phyloP scores from a whole-genome alignment of 2,329 filamentous ascomycete species.

The Fusarium sp. region DNA sequence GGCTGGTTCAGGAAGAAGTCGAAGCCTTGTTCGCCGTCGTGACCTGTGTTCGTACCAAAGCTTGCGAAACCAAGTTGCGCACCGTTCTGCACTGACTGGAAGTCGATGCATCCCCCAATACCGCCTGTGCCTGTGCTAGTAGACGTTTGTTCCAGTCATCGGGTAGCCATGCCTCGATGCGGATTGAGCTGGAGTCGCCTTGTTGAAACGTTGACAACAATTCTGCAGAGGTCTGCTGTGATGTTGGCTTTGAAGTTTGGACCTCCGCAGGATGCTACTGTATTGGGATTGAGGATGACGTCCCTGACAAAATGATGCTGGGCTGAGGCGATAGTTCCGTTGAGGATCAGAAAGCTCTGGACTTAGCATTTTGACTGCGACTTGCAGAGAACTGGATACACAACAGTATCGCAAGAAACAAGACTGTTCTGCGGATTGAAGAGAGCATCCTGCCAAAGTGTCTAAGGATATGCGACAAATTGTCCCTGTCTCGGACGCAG shows the following conservation, averaged over 20 bases:
- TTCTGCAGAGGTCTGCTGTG: neutral
- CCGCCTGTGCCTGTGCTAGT: conserved; percentile 3
- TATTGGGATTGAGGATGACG: neutral
- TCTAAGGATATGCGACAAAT: neutral
- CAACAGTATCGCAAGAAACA: neutral
- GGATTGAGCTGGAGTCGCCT: neutral
- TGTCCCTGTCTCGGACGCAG: no score
- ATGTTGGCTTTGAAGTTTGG: neutral
- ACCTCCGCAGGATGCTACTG: neutral
- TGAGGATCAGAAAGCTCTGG: neutral
- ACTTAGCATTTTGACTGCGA: neutral
- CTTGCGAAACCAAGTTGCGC: neutral
- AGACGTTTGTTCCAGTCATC: conserved; percentile 6
- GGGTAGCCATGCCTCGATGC: neutral
- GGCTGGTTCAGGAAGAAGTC: conserved; percentile 8
- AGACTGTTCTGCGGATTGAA: accelerated
- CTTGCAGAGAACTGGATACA: neutral
- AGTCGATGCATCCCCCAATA: conserved; percentile 2
- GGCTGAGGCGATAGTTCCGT: neutral
- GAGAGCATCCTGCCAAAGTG: neutral
- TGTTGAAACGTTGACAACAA: neutral
- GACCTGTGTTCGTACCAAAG: neutral
- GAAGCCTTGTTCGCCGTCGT: neutral
- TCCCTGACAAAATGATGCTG: neutral
- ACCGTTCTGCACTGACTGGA: neutral